Evolutionary conservation across 768 basidiomycete species (phyloP), one percentile per base, ranked within the genome.

Genomic region (Hypholoma sublateritium): DNA sequence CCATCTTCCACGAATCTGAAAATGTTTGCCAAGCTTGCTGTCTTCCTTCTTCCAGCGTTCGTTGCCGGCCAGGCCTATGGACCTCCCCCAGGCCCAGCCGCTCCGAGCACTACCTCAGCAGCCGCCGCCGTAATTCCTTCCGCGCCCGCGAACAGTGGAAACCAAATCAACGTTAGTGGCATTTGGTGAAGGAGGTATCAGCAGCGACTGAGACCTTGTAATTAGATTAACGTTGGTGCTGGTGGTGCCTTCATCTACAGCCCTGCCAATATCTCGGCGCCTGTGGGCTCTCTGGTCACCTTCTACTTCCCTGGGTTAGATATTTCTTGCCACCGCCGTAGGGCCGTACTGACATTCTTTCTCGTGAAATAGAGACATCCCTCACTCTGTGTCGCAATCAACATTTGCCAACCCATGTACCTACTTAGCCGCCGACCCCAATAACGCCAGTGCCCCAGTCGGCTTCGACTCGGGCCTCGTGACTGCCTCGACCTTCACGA

Each of bases 381-480:
- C 68, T 25, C 84, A 86, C 63, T 81, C 78, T 16, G 77, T 86
- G 35, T 83, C 83, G 11, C 82, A 85, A 63, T 83, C 82, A 9
- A 75, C 79, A 13, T 85, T 86, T 63, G 72, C 67, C 14, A 62
- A 62, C 19, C 85, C 85, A 21, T 86, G 85, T 72, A 77, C 74
- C 9, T 75, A 75, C 53, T 75, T 86, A 37, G 67, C 68, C 1
- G 76, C 78, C 9, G 64, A 70, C 32, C 53, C 64, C 25, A 76
- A 68, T 59, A 69, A 62, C 39, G 54, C 72, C 9, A 56, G 48
- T 46, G 39, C 39, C 9, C n/a, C 57, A 24, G 14, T 37, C 19
- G 82, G 83, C 2, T 85, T 87, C 57, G 83, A 85, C 68, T 84
- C 83, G 25, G 82, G 82, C 34, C 65, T 86, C 55, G 68, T 68